phyloP scores from a whole-genome alignment of 1,284 basidiomycete genomes.

The Bjerkandera adusta region DNA sequence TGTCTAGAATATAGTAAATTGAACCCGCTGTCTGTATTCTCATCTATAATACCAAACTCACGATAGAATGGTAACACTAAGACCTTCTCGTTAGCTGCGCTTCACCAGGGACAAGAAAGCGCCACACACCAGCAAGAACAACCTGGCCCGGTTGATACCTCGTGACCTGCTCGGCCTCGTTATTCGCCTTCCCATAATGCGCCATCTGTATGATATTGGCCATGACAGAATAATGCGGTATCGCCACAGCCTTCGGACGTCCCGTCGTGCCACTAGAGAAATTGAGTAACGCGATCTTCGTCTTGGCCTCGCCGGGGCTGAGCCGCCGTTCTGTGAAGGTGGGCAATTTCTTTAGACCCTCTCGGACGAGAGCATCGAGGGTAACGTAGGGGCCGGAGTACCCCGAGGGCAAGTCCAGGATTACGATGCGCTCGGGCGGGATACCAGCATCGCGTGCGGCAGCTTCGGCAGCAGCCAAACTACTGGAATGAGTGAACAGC shows the following conservation, averaged over 20 bases:
- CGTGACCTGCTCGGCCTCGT: constrained; percentile 29
- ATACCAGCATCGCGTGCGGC: constrained; percentile 49
- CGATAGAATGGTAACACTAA: constrained; percentile 33
- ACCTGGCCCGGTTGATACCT: constrained; percentile 56
- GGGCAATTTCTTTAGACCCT: constrained; percentile 41
- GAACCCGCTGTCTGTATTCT: not conserved
- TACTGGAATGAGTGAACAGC: constrained; percentile 54
- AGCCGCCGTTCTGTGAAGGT: constrained; percentile 50
- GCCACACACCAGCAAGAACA: constrained; percentile 43
- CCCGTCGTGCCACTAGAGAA: constrained; percentile 85
- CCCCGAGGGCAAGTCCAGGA: constrained; percentile 38
- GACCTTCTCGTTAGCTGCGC: not conserved
- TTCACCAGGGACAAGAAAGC: not conserved
- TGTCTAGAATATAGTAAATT: constrained; percentile 41
- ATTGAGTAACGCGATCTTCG: constrained; percentile 67
- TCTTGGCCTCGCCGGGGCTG: constrained; percentile 58
- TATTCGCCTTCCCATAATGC: constrained; percentile 47
- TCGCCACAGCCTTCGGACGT: constrained; percentile 74
- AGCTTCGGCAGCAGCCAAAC: constrained; percentile 44
- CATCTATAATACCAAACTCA: constrained; percentile 14
- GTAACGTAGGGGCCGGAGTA: constrained; percentile 24
- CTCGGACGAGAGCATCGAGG: constrained; percentile 50
- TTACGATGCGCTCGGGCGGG: constrained; percentile 47
- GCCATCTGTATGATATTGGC: constrained; percentile 66
- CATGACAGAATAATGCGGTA: constrained; percentile 67